These are phyloP conservation scores for Capillidium rhysosporum DNA, from an alignment of 371 early-diverging fungal species.

Conservation along the genomic window DNA sequence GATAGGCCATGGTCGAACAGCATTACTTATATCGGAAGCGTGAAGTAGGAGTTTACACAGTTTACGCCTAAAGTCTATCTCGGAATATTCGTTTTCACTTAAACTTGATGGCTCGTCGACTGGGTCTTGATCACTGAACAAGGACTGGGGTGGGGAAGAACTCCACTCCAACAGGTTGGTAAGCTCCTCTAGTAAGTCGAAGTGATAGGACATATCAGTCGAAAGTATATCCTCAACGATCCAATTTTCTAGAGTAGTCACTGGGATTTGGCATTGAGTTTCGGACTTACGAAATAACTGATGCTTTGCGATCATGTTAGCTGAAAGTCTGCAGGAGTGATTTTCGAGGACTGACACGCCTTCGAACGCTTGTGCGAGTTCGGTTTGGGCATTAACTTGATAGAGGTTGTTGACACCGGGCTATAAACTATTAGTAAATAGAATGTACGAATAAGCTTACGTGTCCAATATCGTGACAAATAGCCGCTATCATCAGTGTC, in stretches of 20 bases:
- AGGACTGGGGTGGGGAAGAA: not conserved
- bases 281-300: slow-evolving; percentile 23
- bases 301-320: slow-evolving; percentile 45
- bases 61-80: slow-evolving; percentile 22
- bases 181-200: slow-evolving; percentile 46
- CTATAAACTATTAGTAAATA: slow-evolving; percentile 16
- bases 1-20: slow-evolving; percentile 61
- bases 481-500: slow-evolving; percentile 51
- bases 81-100: slow-evolving; percentile 9
- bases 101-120: slow-evolving; percentile 2
- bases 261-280: not conserved
- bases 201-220: slow-evolving; percentile 83
- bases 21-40: slow-evolving; percentile 76
- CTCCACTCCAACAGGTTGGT: not conserved
- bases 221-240: slow-evolving; percentile 40
- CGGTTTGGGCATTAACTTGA: slow-evolving; percentile 65
- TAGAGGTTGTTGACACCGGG: slow-evolving; percentile 79
- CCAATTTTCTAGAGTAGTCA: slow-evolving; percentile 12
- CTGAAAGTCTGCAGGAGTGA: slow-evolving; percentile 54
- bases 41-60: slow-evolving; percentile 53
- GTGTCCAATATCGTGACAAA: slow-evolving; percentile 82
- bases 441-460: slow-evolving; percentile 23
- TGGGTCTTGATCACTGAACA: not conserved
- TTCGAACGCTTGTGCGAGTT: slow-evolving; percentile 40
- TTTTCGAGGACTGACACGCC: slow-evolving; percentile 69